Evolutionary conservation across 352 stramenopile species (phyloP), one percentile per base, ranked within the genome.

Genomic region (Phytophthora hybrid): DNA sequence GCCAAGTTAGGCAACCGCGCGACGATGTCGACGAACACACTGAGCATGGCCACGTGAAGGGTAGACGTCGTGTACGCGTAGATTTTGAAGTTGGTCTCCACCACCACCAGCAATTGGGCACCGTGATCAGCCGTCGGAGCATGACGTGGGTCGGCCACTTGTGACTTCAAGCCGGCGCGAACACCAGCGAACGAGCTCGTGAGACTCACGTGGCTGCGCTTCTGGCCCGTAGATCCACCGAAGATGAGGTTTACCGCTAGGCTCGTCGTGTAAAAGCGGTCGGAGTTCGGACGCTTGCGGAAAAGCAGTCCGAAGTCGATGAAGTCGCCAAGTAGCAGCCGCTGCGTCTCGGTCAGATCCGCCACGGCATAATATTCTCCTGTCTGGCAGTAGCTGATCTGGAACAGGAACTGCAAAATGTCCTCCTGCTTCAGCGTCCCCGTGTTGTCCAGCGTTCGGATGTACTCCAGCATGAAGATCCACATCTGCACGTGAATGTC

Each of bases 11-110:
- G 92, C 41, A 98, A 75, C 8, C 91, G 85, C n/a, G 87, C 90
- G 29, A 96, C 90, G 46, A 97, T 93, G 63, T 98, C 92, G 9
- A 97, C 85, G 70, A 98, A 98, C 52, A 98, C 90, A 63, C 82
- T 94, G 52, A 98, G 83, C 92, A 98, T 98, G n/a, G 91, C 93
- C 39, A 97, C 85, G 73, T 98, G 93, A 59, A 98, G 81, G 19
- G 91, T 93, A 26, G 91, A 97, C 34, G 81, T 75, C 19, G 93
- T 97, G 82, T 98, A 98, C 9, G 90, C 90, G 71, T 98, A 96
- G 8, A 97, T 76, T 77, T 98, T 96, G 73, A 97, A 98, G 68
- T 98, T 98, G 32, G 93, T 54, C 9, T 54, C 47, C 47, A 54
- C 47, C 4, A 54, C 47, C 47, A 54, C 47, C 8, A 54, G 74